Evolutionary conservation across 2,329 filamentous ascomycete species (phyloP).

Genomic region (Aspergillus pseudonomiae): DNA sequence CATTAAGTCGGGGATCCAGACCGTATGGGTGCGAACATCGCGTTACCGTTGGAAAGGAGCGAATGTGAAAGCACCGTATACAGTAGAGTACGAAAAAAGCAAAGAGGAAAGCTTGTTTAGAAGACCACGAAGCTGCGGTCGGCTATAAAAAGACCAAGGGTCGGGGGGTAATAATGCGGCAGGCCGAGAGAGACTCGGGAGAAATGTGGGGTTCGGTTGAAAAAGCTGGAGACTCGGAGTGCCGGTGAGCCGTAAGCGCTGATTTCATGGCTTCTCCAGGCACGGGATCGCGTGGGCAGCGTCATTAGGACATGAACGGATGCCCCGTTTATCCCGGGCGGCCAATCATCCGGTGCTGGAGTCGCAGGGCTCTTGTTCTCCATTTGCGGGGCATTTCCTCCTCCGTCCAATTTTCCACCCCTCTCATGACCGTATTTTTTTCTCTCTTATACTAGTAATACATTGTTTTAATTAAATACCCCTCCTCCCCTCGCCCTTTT

Average conservation of each 20-base stretch:
- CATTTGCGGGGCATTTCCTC: not conserved
- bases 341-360: not conserved
- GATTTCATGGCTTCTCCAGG: not conserved
- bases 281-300: not conserved
- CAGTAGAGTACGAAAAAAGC: not conserved
- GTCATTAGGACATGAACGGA: not conserved
- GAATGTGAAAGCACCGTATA: not conserved
- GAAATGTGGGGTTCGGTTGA: conserved; percentile 5
- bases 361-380: not conserved
- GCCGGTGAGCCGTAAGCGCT: not conserved
- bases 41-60: not conserved
- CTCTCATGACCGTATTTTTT: not conserved
- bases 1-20: not conserved
- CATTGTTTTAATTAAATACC: not conserved
- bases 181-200: conserved; percentile 5
- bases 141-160: not conserved
- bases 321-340: not conserved
- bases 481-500: not conserved
- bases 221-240: conserved; percentile 7
- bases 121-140: not conserved
- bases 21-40: too few species aligned
- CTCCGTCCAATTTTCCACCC: not conserved
- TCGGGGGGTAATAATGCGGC: not conserved
- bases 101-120: not conserved
- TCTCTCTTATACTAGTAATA: not conserved